Percentiles rank a stretch among this genome's conserved stretches.
These are phyloP conservation scores for Peronospora farinosa DNA, from an alignment of 352 stramenopile species.

Conservation along the genomic window DNA sequence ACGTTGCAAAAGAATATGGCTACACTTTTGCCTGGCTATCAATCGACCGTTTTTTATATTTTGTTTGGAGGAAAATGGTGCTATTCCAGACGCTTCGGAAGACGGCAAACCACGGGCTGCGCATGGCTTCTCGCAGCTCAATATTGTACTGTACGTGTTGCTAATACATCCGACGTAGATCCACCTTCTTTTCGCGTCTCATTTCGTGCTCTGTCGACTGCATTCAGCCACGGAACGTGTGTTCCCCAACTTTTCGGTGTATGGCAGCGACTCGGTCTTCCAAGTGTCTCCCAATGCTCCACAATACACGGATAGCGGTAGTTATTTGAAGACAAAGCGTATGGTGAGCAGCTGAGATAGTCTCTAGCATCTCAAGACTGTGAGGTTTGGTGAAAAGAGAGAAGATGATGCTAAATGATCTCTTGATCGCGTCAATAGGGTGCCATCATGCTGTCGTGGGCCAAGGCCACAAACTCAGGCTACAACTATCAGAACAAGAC, in stretches of 20 bases:
- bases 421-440: constrained; percentile 34
- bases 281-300: constrained; percentile 61
- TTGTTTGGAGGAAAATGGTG: constrained; percentile 22
- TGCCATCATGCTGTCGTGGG: constrained; percentile 81
- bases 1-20: constrained; percentile 27
- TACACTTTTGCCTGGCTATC: constrained; percentile 17
- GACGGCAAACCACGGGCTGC: constrained; percentile 15
- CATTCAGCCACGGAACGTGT: constrained; percentile 46
- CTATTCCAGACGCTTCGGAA: constrained; percentile 33
- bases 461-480: constrained; percentile 53
- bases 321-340: constrained; percentile 80
- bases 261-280: constrained; percentile 69
- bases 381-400: neutral
- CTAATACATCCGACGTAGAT: neutral
- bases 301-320: constrained; percentile 55
- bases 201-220: constrained; percentile 7
- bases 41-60: constrained; percentile 6
- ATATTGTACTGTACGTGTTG: constrained; percentile 30
- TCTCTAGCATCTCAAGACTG: neutral
- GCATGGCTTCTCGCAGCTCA: constrained; percentile 14
- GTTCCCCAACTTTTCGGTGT: constrained; percentile 71
- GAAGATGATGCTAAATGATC: constrained; percentile 4
- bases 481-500: constrained; percentile 84
- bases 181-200: constrained; percentile 4
- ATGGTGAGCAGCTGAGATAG: constrained; percentile 26